Evolutionary conservation across 179 eudicot genomes (phyloP).

Genomic region (Gypsophila paniculata): DNA sequence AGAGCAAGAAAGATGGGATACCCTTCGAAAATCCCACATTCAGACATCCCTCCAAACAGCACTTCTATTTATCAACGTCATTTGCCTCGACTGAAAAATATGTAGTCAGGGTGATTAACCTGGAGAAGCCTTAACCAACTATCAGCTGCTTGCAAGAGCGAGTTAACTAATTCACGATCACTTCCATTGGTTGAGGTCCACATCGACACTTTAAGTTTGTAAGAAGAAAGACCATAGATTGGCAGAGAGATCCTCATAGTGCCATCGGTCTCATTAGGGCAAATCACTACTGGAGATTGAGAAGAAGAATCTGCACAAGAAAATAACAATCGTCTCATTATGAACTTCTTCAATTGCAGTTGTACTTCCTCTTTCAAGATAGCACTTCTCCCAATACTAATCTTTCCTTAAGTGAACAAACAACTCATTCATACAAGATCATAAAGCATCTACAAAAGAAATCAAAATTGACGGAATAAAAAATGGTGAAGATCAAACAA

Average conservation of each 20-base stretch:
- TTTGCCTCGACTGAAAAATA: conserved; percentile 59
- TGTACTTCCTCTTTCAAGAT: background rate
- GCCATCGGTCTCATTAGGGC: conserved; percentile 56
- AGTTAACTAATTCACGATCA: conserved; percentile 41
- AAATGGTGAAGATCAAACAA: background rate
- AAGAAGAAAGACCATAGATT: conserved; percentile 70
- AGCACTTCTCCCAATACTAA: background rate
- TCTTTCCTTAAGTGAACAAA: too few species aligned
- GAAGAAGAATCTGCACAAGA: conserved; percentile 38
- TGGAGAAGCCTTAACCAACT: conserved; percentile 50
- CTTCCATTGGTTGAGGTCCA: conserved; percentile 59
- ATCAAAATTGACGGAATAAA: too few species aligned
- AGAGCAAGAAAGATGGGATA: conserved; percentile 15
- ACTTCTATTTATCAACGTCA: conserved; percentile 30
- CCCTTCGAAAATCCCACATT: background rate
- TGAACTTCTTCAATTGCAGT: background rate
- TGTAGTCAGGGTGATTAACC: conserved; percentile 87
- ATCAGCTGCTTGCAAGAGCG: conserved; percentile 60
- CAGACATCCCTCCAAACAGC: background rate
- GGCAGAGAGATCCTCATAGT: conserved; percentile 62
- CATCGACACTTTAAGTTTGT: conserved; percentile 65
- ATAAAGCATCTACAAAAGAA: too few species aligned
- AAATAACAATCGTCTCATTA: background rate
- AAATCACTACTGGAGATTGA: conserved; percentile 41
- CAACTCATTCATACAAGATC: too few species aligned